A percentile compares a stretch with the other conserved stretches of the same genome.
Evolutionary conservation across 129 eudicot species (phyloP).

Genomic region (Centrapalus pauciflorus): DNA sequence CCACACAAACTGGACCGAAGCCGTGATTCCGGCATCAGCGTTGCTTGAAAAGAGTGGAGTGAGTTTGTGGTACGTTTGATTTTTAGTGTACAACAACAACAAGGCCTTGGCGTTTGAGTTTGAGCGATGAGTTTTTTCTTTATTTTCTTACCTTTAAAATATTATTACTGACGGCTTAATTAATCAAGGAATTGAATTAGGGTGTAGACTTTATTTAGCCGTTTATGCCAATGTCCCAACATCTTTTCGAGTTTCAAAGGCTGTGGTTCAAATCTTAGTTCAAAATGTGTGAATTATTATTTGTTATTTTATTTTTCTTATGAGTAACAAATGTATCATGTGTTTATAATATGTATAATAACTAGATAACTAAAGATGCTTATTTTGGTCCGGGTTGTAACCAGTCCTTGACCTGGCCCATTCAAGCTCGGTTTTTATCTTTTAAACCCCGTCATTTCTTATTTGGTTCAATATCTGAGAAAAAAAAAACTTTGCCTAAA

Average conservation of each 20-base stretch:
- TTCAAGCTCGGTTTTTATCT: too few species aligned
- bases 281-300: conserved; percentile 42
- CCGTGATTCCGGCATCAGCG: conserved; percentile 44
- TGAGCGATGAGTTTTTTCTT: conserved; percentile 32
- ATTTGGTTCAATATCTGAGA: too few species aligned
- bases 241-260: conserved; percentile 32
- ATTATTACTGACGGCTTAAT: conserved; percentile 14
- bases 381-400: too few species aligned
- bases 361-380: too few species aligned
- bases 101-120: conserved; percentile 42
- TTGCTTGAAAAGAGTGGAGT: conserved; percentile 25
- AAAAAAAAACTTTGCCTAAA: too few species aligned
- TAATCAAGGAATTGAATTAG: conserved; percentile 32
- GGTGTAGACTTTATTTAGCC: conserved; percentile 31
- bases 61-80: conserved; percentile 15
- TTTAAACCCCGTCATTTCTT: too few species aligned
- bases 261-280: conserved; percentile 29
- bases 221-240: conserved; percentile 20
- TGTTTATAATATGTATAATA: too few species aligned
- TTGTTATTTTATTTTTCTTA: background rate
- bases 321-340: too few species aligned
- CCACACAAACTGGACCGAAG: conserved; percentile 39
- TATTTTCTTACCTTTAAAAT: background rate
- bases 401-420: too few species aligned
- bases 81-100: conserved; percentile 45